Evolutionary conservation across 495 filamentous ascomycete species (phyloP), one percentile per base, ranked within the genome.

Genomic region (Xylaria palmicola): DNA sequence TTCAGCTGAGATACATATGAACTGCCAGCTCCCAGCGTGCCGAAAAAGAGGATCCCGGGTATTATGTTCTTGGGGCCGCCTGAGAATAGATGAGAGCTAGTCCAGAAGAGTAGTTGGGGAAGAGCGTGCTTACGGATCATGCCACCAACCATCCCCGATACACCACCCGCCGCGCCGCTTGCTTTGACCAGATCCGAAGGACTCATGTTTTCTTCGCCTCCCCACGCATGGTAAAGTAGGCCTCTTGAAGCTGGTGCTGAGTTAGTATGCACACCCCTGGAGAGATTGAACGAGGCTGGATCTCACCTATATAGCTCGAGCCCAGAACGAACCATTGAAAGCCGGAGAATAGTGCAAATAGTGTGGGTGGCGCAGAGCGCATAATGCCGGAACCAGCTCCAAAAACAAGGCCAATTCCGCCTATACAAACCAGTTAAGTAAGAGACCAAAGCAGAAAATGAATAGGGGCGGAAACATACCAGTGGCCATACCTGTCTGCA

Each of bases 281-380:
- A 48, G 57, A 52, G 34, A 15, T 39, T 37, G 3, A 52, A 45
- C 53, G 50, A 36, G 49, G 39, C 75, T 75, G 66, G 15, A 61
- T 61, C 68, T 65, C 74, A 95, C 90, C 89, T 79, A 84, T 90
- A 72, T 88, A 98, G 17, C 85, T 87, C 44, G 81, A 83, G 29
- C 91, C 91, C 44, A 95, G 82, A 39, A 80, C 75, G 75, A 88
- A 90, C 83, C 89, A 96, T 75, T 96, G 92, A 40, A 89, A 76
- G 36, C 90, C 88, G 29, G 86, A 85, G 55, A 86, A 83, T 36
- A 87, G 45, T 5, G 91, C 86, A 75, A 92, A 94, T 5, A 96
- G 72, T 8, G 82, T 80, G 39, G 88, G 86, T 17, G 79, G 75
- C 4, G 77, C 82, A 24, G 86, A 88, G 66, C 85, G 80, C 30